These are phyloP conservation scores for Coemansia sp. DNA, from an alignment of 192 early-diverging fungal genomes.

Conservation along the genomic window DNA sequence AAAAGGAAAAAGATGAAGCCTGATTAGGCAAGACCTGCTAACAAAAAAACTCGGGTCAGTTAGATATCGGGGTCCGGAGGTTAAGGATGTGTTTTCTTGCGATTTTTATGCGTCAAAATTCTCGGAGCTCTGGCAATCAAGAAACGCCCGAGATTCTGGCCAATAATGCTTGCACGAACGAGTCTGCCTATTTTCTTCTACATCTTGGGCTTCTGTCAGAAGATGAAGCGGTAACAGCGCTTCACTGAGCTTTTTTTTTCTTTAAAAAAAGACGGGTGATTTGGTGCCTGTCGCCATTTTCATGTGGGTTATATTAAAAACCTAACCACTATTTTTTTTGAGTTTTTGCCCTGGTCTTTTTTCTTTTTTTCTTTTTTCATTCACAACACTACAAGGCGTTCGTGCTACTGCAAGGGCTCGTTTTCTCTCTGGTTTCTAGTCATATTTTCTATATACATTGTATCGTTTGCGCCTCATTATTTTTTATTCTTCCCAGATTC, in stretches of 20 bases:
- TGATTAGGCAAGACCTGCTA: neutral
- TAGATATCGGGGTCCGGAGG: neutral
- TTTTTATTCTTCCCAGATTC: neutral
- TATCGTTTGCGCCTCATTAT: neutral
- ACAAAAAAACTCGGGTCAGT: neutral
- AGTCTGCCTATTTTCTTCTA: neutral
- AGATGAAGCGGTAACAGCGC: too few species aligned
- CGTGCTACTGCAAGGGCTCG: constrained; percentile 12
- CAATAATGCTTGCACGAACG: neutral
- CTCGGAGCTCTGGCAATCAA: constrained; percentile 10
- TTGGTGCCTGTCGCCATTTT: neutral
- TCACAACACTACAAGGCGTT: neutral
- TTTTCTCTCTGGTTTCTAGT: neutral
- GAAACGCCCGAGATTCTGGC: constrained; percentile 3
- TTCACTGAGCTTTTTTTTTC: neutral
- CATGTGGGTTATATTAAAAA: constrained; percentile 1
- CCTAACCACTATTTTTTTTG: neutral
- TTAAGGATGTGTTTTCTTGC: neutral
- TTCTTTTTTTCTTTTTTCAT: neutral
- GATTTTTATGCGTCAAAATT: neutral
- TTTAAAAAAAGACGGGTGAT: neutral
- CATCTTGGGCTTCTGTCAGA: neutral
- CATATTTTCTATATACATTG: constrained; percentile 1
- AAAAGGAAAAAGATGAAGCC: neutral
- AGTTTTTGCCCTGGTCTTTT: neutral